These are phyloP conservation scores for Podospora conica DNA, from an alignment of 495 filamentous ascomycete species.

Conservation along the genomic window DNA sequence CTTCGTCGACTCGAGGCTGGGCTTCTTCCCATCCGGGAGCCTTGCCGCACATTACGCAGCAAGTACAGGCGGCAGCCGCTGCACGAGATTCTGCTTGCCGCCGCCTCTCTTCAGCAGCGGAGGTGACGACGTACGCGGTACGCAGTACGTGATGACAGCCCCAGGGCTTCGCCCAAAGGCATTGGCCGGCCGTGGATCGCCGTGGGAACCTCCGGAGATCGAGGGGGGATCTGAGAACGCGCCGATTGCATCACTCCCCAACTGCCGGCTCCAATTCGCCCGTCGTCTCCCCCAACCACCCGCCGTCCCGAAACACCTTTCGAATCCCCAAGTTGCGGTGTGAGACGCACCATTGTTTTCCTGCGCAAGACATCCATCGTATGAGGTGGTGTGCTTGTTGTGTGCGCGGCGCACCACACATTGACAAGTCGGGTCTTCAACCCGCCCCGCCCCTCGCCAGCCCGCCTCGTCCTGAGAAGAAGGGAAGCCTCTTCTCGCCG, in stretches of 20 bases:
- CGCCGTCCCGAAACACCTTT: constrained; percentile 5
- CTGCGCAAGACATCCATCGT: constrained; percentile 2
- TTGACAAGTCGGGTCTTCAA: neutral
- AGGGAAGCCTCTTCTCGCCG: neutral
- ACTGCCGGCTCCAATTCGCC: constrained; percentile 7
- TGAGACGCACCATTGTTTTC: neutral
- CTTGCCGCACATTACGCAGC: neutral
- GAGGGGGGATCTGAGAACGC: constrained; percentile 12
- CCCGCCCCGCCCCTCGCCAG: neutral
- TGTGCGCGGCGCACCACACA: no score
- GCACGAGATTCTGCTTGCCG: neutral
- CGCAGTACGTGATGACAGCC: no score
- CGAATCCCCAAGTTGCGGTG: constrained; percentile 19
- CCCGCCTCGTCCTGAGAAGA: neutral
- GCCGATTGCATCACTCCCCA: constrained; percentile 19
- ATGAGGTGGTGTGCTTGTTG: neutral
- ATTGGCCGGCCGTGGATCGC: neutral
- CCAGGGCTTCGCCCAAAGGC: neutral
- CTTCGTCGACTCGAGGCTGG: neutral
- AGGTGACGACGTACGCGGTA: no score
- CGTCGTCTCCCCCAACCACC: constrained; percentile 7
- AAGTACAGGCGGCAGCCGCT: no score
- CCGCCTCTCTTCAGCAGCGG: no score
- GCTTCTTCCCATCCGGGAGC: neutral
- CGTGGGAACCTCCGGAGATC: constrained; percentile 7